A percentile compares a stretch with the other conserved stretches of the same genome.
Evolutionary conservation across 148 eudicot species (phyloP).

Genomic region (Rhododendron henanense): DNA sequence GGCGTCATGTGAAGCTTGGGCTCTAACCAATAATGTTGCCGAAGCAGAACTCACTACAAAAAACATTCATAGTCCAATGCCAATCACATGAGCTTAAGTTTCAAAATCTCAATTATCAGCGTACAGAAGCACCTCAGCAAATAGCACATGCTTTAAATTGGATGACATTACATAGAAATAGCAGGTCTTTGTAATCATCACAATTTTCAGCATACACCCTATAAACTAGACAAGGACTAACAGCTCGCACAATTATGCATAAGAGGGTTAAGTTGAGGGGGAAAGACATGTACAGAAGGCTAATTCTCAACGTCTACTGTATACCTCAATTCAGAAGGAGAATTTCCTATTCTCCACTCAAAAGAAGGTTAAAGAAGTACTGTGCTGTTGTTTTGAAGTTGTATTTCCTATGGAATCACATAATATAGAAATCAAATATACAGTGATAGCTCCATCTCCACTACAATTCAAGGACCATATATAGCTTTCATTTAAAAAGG

Average conservation of each 20-base stretch:
- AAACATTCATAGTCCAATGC: neutral
- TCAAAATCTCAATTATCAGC: neutral
- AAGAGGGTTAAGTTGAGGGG: neutral
- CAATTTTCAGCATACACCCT: neutral
- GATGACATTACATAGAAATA: neutral
- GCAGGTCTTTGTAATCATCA: neutral
- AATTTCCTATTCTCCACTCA: neutral
- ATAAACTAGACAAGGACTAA: neutral
- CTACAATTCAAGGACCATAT: neutral
- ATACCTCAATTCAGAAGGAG: neutral
- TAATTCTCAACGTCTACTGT: neutral
- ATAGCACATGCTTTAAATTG: conserved; percentile 5
- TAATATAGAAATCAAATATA: neutral
- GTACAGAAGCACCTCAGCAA: neutral
- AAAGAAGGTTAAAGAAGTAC: neutral
- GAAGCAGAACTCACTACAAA: neutral
- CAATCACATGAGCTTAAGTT: neutral
- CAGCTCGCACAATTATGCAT: neutral
- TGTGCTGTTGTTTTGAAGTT: neutral
- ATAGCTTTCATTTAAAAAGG: neutral
- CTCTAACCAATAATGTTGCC: neutral
- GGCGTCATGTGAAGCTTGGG: neutral
- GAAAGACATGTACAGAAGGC: neutral
- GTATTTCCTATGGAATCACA: neutral
- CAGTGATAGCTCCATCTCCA: neutral